Evolutionary conservation across 2,329 filamentous ascomycete genomes (phyloP).

Genomic region (Westerdykella aurantiaca): DNA sequence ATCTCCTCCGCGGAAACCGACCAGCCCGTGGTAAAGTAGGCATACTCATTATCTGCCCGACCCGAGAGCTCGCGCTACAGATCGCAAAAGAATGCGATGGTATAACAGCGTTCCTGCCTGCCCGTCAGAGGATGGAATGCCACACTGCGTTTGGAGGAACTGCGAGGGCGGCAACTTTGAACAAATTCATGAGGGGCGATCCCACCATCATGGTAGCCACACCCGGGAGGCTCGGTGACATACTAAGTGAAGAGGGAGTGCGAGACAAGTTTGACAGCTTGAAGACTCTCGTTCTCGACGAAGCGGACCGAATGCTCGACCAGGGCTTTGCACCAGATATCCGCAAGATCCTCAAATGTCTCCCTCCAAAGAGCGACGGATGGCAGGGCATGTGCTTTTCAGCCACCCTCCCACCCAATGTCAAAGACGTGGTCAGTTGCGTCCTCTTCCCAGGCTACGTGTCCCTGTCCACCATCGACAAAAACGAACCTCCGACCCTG

Average conservation of each 20-base stretch:
- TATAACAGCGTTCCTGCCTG: conserved; percentile 38
- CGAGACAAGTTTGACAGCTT: conserved; percentile 43
- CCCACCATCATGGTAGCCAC: conserved; percentile 45
- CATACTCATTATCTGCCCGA: conserved; percentile 46
- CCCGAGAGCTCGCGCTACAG: conserved; percentile 46
- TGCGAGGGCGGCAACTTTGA: conserved; percentile 27
- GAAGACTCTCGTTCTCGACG: conserved; percentile 43
- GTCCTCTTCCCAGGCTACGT: conserved; percentile 41
- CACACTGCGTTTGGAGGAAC: conserved; percentile 43
- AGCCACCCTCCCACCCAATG: conserved; percentile 42
- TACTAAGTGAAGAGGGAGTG: conserved; percentile 41
- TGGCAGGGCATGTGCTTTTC: conserved; percentile 49
- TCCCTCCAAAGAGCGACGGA: conserved; percentile 47
- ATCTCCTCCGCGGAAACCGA: conserved; percentile 34
- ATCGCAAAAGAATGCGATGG: conserved; percentile 45
- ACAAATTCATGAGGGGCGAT: conserved; percentile 30
- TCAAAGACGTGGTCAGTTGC: conserved; percentile 41
- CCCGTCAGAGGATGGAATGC: conserved; percentile 33
- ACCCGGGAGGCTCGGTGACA: conserved; percentile 45
- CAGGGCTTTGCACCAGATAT: conserved; percentile 51
- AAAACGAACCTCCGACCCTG: conserved; percentile 42
- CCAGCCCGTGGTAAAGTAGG: conserved; percentile 36
- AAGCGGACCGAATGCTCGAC: conserved; percentile 45
- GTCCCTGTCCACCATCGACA: conserved; percentile 41
- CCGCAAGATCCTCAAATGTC: conserved; percentile 46